phyloP scores from a whole-genome alignment of 768 basidiomycete species.

The Kwoniella dendrophila region DNA sequence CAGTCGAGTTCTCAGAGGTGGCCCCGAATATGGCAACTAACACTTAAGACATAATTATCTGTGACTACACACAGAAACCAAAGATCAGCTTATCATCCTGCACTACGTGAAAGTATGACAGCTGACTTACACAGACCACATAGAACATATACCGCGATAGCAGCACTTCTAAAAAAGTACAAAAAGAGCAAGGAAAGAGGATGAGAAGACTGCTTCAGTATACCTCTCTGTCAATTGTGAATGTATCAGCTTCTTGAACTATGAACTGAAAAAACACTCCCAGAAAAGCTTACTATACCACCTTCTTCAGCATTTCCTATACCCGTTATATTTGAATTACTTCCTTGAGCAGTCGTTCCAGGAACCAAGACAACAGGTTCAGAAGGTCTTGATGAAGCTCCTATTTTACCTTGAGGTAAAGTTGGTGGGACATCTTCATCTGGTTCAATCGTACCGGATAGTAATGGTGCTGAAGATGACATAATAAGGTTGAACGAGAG shows the following conservation, averaged over 20 bases:
- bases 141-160: constrained; percentile 90
- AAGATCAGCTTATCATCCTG: constrained; percentile 26
- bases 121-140: constrained; percentile 65
- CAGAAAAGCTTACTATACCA: constrained; percentile 60
- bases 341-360: constrained; percentile 31
- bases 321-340: constrained; percentile 57
- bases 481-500: constrained; percentile 14
- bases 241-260: constrained; percentile 5
- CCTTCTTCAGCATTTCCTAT: constrained; percentile 72
- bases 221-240: constrained; percentile 33
- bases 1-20: constrained; percentile 2
- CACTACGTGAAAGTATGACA: constrained; percentile 7
- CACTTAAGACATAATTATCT: constrained; percentile 87
- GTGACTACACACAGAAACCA: constrained; percentile 63
- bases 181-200: constrained; percentile 80
- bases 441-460: constrained; percentile 76
- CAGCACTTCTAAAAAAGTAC: constrained; percentile 81
- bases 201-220: constrained; percentile 54
- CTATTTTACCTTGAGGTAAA: constrained; percentile 50
- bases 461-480: constrained; percentile 61
- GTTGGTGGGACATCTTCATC: constrained; percentile 63
- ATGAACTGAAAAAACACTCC: too few relatives aligned
- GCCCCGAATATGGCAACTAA: constrained; percentile 57
- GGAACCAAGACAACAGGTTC: constrained; percentile 49
- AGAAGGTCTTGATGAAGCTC: constrained; percentile 49